Conservation (phyloP, 2,329 filamentous ascomycete species). For the Colletotrichum karsti region DNA sequence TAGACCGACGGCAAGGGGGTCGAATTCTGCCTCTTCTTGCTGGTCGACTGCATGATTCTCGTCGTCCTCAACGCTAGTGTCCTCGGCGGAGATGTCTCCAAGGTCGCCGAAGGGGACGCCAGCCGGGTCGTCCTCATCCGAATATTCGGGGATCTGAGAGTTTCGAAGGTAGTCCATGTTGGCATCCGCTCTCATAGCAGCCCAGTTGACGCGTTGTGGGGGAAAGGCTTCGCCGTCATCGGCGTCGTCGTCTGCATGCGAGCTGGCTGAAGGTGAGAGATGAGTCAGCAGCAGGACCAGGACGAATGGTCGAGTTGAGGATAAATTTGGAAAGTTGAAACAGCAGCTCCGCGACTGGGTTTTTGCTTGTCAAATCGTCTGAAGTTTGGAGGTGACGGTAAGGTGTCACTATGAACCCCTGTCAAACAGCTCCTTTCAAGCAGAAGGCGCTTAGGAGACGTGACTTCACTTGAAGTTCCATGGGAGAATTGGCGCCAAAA, state of each 20-base stretch:
- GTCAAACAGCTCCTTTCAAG: background rate
- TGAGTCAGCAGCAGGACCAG: conserved; percentile 20
- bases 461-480: background rate
- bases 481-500: background rate
- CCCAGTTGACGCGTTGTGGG: conserved; percentile 25
- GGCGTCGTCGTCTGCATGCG: conserved; percentile 19
- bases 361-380: conserved; percentile 11
- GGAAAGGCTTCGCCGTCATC: conserved; percentile 27
- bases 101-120: conserved; percentile 21
- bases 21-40: conserved; percentile 51
- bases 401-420: background rate
- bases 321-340: conserved; percentile 9
- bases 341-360: background rate
- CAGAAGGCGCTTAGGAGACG: background rate
- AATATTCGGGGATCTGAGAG: conserved; percentile 23
- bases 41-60: conserved; percentile 34
- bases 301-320: background rate
- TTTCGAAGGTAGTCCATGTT: conserved; percentile 26
- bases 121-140: conserved; percentile 18
- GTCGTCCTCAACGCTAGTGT: conserved; percentile 41
- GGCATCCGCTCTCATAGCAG: conserved; percentile 26
- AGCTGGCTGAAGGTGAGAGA: background rate
- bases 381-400: background rate
- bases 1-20: conserved; percentile 65
- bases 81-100: conserved; percentile 33